A percentile compares a stretch with the other conserved stretches of the same genome.
These are phyloP conservation scores for Candida krabiensis DNA, from an alignment of 805 yeast species.

Conservation along the genomic window DNA sequence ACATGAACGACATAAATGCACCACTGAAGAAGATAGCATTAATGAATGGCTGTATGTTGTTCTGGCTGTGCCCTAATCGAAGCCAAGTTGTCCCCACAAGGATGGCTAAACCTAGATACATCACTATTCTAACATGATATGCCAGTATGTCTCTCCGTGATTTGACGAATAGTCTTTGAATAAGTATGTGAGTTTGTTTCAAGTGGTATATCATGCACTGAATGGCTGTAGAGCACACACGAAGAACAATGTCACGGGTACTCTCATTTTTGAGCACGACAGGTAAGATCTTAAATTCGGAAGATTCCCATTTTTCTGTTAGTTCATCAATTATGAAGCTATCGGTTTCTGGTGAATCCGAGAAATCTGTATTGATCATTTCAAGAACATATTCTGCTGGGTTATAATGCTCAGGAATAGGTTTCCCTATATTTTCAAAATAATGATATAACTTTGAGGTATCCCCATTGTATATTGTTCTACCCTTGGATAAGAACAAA, in stretches of 20 bases:
- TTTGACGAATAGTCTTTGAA: conserved; percentile 31
- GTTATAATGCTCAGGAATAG: conserved; percentile 3
- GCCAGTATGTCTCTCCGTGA: conserved; percentile 37
- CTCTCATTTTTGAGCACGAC: neutral
- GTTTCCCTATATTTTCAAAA: conserved; percentile 18
- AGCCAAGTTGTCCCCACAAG: conserved; percentile 43
- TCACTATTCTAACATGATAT: conserved; percentile 36
- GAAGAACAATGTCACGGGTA: neutral
- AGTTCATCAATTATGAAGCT: neutral
- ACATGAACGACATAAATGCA: conserved; percentile 47
- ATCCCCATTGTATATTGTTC: conserved; percentile 1
- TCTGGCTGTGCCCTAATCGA: conserved; percentile 27
- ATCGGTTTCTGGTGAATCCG: neutral
- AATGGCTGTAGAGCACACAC: neutral
- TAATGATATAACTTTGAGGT: neutral
- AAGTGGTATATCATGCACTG: neutral
- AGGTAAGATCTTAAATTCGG: neutral
- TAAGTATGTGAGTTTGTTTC: conserved; percentile 15
- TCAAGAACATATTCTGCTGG: conserved; percentile 7
- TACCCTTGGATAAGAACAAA: conserved; percentile 1
- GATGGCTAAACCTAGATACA: conserved; percentile 41
- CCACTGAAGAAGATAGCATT: conserved; percentile 40
- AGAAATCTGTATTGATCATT: conserved; percentile 2
- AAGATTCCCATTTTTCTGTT: neutral
- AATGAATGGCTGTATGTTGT: conserved; percentile 31